Conservation (phyloP, 257 asterid species). For the Solanum paucissectum region DNA sequence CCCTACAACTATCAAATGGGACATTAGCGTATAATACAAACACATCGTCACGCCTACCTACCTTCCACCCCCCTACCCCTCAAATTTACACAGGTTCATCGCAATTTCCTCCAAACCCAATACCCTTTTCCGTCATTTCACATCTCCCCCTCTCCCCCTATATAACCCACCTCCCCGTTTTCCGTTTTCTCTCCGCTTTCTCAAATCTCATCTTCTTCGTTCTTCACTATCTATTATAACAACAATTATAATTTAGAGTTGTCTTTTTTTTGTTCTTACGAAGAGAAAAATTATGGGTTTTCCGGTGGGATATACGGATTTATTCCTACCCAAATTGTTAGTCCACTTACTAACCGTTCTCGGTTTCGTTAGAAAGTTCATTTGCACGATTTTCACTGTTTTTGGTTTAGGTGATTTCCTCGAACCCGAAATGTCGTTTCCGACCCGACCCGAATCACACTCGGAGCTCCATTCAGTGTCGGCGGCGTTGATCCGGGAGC, state of each 20-base stretch:
- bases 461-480: constrained; percentile 40
- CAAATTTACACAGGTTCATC: not conserved
- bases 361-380: constrained; percentile 37
- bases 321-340: constrained; percentile 60
- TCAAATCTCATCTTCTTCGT: not conserved
- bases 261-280: not conserved
- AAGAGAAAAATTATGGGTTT: constrained; percentile 48
- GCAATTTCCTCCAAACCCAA: not conserved
- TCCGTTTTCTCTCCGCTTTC: not conserved
- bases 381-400: constrained; percentile 19
- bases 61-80: not conserved
- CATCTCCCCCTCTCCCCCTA: not conserved
- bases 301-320: constrained; percentile 70
- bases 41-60: constrained; percentile 8
- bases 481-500: constrained; percentile 70
- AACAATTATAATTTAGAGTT: not conserved
- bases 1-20: constrained; percentile 3
- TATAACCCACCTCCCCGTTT: constrained; percentile 11
- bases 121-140: constrained; percentile 29
- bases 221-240: not conserved
- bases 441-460: constrained; percentile 8
- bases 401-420: constrained; percentile 60
- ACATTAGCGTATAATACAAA: constrained; percentile 13
- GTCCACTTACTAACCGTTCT: constrained; percentile 43
- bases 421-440: constrained; percentile 21